Evolutionary conservation across 2,329 filamentous ascomycete genomes (phyloP), one percentile per base, ranked within the genome.

Genomic region (Lomentospora prolificans): DNA sequence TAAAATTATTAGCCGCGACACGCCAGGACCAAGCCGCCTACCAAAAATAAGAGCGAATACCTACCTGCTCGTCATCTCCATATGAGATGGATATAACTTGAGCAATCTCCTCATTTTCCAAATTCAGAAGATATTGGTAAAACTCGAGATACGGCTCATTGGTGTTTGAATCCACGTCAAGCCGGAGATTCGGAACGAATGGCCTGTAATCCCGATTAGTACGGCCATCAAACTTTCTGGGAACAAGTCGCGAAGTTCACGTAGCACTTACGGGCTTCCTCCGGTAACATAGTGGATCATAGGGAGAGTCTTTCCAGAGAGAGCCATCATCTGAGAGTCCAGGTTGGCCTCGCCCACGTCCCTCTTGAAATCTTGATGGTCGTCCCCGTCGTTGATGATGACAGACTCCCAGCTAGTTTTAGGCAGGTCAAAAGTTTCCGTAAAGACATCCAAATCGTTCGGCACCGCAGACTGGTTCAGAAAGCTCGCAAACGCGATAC

Each of bases 91-190:
- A 77, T 53, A 88, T 75, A 17, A 85, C 77, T 3, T 80, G 75
- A 0, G 85, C 83, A 1, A 87, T 69, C 17, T 77, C 65, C 2
- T 70, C 64, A 51, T 79, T 73, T 6, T 74, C 67, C 2, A 54
- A 14, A 48, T 80, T 72, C 41, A 69, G 66, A 3, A 87, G 68
- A 65, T 80, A 79, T 56, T 80, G 73, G 8, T 86, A 73, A 67
- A 82, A 86, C n/a, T 78, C 78, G 1, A 87, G 72, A 65, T 85
- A 88, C 0, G 84, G 84, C 69, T 87, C 84, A 65, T 87, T 85
- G n/a, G 70, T 72, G 60, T 82, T 76, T 60, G 70, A 60, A 7
- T 63, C 64, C 12, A 60, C 57, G 48, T 61, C 53, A 22, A 58
- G 55, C 24, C 60, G 36, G n/a, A 64, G 48, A 57, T 64, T 61